A percentile compares a stretch with the other conserved stretches of the same genome.
phyloP scores from a whole-genome alignment of 2,329 filamentous ascomycete genomes.

The Botrytis porri region DNA sequence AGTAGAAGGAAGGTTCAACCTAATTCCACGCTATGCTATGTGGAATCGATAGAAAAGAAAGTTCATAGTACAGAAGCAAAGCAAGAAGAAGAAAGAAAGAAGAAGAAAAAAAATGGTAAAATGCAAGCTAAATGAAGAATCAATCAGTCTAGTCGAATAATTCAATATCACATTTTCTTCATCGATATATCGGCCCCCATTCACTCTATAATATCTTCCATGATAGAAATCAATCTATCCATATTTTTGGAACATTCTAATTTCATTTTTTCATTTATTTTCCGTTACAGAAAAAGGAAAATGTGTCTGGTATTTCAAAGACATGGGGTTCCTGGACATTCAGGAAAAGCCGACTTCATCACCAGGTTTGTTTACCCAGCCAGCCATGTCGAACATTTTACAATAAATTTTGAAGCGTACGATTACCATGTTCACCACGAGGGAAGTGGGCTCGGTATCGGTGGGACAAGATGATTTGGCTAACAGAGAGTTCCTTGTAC shows the following conservation, averaged over 20 bases:
- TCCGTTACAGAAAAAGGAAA: background rate
- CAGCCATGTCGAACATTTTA: background rate
- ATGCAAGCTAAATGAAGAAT: background rate
- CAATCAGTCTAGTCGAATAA: background rate
- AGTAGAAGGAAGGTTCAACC: background rate
- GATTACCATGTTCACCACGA: background rate
- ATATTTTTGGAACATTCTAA: constrained; percentile 3
- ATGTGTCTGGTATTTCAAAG: background rate
- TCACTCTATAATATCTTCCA: background rate
- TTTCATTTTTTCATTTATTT: constrained; percentile 8
- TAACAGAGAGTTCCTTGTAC: background rate
- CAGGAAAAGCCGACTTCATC: constrained; percentile 9
- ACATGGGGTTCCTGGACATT: background rate
- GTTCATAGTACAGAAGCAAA: background rate
- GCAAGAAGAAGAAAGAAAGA: background rate
- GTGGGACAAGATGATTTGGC: background rate
- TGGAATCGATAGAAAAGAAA: background rate
- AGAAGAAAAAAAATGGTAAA: background rate
- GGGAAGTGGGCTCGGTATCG: background rate
- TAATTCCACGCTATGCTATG: background rate
- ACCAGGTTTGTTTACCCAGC: constrained; percentile 1
- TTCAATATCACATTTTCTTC: background rate
- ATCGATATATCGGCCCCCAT: background rate
- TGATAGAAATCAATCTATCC: background rate
- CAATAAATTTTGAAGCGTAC: background rate